These are phyloP conservation scores for Kwoniella sp. DNA, from an alignment of 768 basidiomycete genomes.

Conservation along the genomic window DNA sequence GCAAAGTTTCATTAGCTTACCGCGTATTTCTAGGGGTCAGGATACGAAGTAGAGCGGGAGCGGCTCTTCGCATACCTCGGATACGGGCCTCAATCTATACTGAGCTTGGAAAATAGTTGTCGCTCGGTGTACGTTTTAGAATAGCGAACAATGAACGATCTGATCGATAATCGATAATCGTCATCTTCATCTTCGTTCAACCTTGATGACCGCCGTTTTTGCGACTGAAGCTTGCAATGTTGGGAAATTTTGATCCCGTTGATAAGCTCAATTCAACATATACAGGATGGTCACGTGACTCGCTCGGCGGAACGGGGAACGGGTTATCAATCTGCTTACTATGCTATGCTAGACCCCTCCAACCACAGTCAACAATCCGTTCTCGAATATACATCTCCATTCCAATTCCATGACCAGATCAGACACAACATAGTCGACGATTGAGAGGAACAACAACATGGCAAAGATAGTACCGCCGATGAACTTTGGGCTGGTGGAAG, in stretches of 20 bases:
- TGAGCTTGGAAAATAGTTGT: too few relatives aligned
- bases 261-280: too few relatives aligned
- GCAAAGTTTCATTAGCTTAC: too few relatives aligned
- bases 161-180: not conserved
- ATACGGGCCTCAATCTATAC: too few relatives aligned
- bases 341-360: too few relatives aligned
- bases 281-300: conserved; percentile 9
- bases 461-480: conserved; percentile 54
- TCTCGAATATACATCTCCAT: too few relatives aligned
- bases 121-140: not conserved
- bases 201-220: too few relatives aligned
- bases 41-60: not conserved
- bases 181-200: not conserved
- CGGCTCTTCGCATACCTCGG: not conserved
- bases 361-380: too few relatives aligned
- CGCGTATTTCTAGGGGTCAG: not conserved
- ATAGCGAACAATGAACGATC: not conserved
- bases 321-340: too few relatives aligned
- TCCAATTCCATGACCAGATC: too few relatives aligned
- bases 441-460: conserved; percentile 17
- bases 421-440: not conserved
- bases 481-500: conserved; percentile 56
- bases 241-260: conserved; percentile 23
- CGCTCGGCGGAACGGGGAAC: too few relatives aligned
- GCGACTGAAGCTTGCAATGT: too few relatives aligned